Percentiles rank a stretch among this genome's conserved stretches.
These are phyloP conservation scores for Saccharomyces hybrid DNA, from an alignment of 1,139 yeast genomes.

Conservation along the genomic window DNA sequence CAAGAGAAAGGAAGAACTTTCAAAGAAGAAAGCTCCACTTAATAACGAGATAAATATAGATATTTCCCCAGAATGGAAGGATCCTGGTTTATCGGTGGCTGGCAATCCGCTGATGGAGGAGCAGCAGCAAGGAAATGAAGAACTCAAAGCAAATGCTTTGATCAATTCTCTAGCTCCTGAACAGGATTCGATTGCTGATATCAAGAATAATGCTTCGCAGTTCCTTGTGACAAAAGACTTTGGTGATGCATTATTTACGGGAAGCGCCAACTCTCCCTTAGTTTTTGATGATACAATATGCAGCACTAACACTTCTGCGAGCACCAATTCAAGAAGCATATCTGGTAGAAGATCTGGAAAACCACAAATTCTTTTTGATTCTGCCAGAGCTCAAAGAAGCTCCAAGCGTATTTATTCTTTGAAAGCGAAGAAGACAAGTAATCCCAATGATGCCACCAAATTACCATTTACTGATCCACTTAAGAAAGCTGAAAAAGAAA, in stretches of 20 bases:
- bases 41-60: not conserved
- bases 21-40: not conserved
- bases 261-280: conserved; percentile 17
- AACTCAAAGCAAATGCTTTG: not conserved
- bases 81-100: not conserved
- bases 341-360: not conserved
- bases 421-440: not conserved
- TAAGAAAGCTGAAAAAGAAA: conserved; percentile 19
- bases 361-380: not conserved
- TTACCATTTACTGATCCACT: conserved; percentile 20
- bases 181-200: conserved; percentile 18
- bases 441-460: not conserved
- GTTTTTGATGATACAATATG: not conserved
- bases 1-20: not conserved
- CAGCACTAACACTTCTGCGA: not conserved
- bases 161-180: conserved; percentile 22
- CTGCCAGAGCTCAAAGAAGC: not conserved
- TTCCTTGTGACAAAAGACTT: conserved; percentile 5
- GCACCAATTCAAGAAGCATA: not conserved
- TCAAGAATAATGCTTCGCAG: conserved; percentile 6
- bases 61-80: not conserved
- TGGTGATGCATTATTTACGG: conserved; percentile 22
- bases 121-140: not conserved
- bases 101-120: not conserved
- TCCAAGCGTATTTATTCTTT: not conserved